Percentiles rank a stretch among this genome's conserved stretches.
Evolutionary conservation across 306 rosid species (phyloP).

Genomic region (Acmispon strigosus): DNA sequence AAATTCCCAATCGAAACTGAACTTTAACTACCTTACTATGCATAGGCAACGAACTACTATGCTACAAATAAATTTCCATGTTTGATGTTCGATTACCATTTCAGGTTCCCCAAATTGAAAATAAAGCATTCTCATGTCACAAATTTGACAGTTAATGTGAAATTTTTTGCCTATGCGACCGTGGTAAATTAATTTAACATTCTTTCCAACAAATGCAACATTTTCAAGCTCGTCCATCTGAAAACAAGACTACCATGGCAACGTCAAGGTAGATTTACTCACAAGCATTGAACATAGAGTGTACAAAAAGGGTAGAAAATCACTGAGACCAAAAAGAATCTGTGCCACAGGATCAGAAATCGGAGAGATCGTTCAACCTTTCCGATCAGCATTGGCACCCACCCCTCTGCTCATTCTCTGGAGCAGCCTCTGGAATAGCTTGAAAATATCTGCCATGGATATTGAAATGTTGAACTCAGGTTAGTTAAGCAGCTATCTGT

Average conservation of each 20-base stretch:
- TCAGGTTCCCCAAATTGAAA: not conserved
- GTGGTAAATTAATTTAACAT: slow-evolving; percentile 18
- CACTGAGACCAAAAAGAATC: slow-evolving; percentile 25
- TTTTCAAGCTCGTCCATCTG: not conserved
- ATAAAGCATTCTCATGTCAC: not conserved
- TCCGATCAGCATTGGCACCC: slow-evolving; percentile 78
- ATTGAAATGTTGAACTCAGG: not conserved
- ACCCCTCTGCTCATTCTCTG: slow-evolving; percentile 68
- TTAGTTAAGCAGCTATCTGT: not conserved
- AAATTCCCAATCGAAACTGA: no score
- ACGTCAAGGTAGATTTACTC: not conserved
- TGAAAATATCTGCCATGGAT: slow-evolving; percentile 72
- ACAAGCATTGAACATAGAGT: slow-evolving; percentile 21
- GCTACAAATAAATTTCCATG: no score
- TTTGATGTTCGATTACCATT: not conserved
- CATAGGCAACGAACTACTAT: no score
- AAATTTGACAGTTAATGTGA: not conserved
- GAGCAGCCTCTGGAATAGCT: slow-evolving; percentile 67
- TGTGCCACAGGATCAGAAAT: slow-evolving; percentile 3
- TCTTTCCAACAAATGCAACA: slow-evolving; percentile 21
- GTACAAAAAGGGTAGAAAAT: slow-evolving; percentile 17
- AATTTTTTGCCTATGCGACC: not conserved
- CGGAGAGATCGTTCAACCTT: not conserved
- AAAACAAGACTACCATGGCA: slow-evolving; percentile 1
- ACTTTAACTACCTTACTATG: no score